These are phyloP conservation scores for Cryptomeria japonica DNA, from an alignment of 75 land plant species.

Conservation along the genomic window DNA sequence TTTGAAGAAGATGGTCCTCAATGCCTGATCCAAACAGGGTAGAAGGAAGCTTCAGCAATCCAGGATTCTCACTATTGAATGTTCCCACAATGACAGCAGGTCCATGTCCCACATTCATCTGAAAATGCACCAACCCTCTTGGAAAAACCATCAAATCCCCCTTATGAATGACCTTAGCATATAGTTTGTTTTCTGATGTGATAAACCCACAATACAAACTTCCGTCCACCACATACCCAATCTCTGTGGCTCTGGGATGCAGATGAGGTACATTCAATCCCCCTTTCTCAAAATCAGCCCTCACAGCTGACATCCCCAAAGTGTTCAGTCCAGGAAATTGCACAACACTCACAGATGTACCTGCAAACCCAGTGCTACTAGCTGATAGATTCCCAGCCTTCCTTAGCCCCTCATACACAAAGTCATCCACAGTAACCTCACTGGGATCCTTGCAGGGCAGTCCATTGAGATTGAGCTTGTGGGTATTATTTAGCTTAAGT, in stretches of 20 bases:
- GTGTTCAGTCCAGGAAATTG: conserved; percentile 40
- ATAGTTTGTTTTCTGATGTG: conserved; percentile 20
- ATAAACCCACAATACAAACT: conserved; percentile 19
- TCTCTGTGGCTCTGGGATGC: conserved; percentile 40
- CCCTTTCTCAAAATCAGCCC: conserved; percentile 19
- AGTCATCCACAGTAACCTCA: conserved; percentile 40
- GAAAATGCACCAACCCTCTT: conserved; percentile 37
- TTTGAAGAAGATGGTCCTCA: conserved; percentile 23
- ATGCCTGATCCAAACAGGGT: conserved; percentile 26
- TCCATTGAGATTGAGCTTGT: conserved; percentile 4
- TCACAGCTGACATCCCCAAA: conserved; percentile 26
- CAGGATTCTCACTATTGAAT: conserved; percentile 24
- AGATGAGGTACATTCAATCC: conserved; percentile 30
- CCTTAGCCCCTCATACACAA: conserved; percentile 44
- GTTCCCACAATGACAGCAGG: conserved; percentile 16
- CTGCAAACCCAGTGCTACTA: conserved; percentile 27
- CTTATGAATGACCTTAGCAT: conserved; percentile 7
- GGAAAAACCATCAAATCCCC: conserved; percentile 43
- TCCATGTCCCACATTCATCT: conserved; percentile 21
- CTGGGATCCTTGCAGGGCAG: conserved; percentile 41
- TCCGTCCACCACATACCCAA: conserved; percentile 25
- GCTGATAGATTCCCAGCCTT: conserved; percentile 22
- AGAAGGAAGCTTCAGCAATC: conserved; percentile 8
- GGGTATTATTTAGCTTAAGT: background rate
- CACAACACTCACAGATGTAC: conserved; percentile 25